A percentile compares a stretch with the other conserved stretches of the same genome.
These are phyloP conservation scores for Aphanoascus verrucosus DNA, from an alignment of 2,329 filamentous ascomycete genomes.

Conservation along the genomic window DNA sequence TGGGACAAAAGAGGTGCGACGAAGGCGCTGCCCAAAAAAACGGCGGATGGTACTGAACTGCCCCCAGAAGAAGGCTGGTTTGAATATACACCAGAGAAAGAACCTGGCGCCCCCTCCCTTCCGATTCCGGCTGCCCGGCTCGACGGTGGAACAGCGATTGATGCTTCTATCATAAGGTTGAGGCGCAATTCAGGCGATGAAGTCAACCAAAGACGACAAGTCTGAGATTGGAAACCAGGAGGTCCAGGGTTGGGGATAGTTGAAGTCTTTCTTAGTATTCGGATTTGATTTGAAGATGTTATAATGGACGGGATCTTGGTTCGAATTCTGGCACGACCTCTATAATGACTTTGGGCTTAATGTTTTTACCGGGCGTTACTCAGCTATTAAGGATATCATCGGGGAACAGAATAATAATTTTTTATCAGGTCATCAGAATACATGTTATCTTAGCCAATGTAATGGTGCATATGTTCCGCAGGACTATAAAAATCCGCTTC, in stretches of 20 bases:
- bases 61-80: slow-evolving; percentile 27
- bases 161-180: slow-evolving; percentile 1
- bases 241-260: no score
- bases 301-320: no score
- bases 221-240: neutral
- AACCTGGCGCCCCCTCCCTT: neutral
- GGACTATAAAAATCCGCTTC: neutral
- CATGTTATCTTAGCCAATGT: neutral
- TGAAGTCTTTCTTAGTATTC: no score
- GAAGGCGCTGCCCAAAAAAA: slow-evolving; percentile 16
- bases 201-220: neutral
- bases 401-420: no score
- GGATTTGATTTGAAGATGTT: no score
- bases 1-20: slow-evolving; percentile 43
- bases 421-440: neutral
- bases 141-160: slow-evolving; percentile 5
- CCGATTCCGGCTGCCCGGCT: neutral
- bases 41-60: slow-evolving; percentile 18
- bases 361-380: no score
- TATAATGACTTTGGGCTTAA: no score
- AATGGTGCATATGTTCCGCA: neutral
- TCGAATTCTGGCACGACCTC: no score
- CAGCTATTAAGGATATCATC: no score
- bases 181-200: slow-evolving; percentile 3
- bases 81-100: slow-evolving; percentile 18